Evolutionary conservation across 2,329 filamentous ascomycete species (phyloP).

Genomic region (Macrophomina pseudophaseolina): DNA sequence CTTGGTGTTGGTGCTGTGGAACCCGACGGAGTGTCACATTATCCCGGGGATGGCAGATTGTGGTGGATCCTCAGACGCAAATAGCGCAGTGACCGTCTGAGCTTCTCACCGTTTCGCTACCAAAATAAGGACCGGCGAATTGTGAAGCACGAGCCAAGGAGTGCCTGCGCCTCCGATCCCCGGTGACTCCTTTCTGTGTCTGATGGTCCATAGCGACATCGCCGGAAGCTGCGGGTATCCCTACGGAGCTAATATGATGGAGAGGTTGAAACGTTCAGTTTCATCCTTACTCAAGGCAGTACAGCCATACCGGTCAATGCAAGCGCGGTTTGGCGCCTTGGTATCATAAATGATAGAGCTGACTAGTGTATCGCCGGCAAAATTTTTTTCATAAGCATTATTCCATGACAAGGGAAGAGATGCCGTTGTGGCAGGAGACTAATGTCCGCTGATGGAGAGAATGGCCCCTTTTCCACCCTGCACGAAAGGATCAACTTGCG

Average conservation of each 20-base stretch:
- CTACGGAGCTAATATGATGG: no score
- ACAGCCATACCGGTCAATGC: no score
- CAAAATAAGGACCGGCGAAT: neutral
- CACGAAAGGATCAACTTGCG: neutral
- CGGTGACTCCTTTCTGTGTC: neutral
- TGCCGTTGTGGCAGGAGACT: neutral
- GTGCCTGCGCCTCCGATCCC: neutral
- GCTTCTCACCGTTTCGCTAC: neutral
- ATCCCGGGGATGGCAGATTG: neutral
- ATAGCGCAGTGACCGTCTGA: neutral
- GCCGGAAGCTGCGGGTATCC: no score
- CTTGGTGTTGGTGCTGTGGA: neutral
- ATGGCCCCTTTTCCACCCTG: neutral
- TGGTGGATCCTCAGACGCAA: constrained; percentile 2
- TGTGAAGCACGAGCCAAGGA: neutral
- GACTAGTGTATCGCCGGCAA: no score
- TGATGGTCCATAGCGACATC: no score
- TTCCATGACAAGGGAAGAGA: neutral
- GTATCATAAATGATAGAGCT: no score
- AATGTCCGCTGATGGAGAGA: neutral
- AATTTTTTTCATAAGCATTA: no score
- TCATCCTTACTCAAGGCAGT: no score
- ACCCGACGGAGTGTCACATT: neutral
- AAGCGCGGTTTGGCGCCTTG: no score
- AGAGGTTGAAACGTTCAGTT: no score